A percentile compares a stretch with the other conserved stretches of the same genome.
Conservation (phyloP, 2,329 filamentous ascomycete species). For the Magnaporthiopsis rhizophila region DNA sequence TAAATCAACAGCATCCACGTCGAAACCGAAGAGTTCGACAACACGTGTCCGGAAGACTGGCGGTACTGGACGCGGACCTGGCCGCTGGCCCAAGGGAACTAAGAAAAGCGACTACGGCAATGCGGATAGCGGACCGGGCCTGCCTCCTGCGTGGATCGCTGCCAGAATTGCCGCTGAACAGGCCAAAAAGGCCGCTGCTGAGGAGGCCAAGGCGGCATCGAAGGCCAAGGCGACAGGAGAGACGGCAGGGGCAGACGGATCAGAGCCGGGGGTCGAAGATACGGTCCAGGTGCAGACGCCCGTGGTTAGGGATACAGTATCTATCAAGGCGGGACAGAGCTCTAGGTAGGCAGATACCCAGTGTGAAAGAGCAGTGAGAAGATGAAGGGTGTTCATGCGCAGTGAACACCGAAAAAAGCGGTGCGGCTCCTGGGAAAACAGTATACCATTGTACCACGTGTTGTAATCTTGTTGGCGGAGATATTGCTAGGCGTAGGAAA, state of each 20-base stretch:
- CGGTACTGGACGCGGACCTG: constrained; percentile 56
- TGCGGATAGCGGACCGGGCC: constrained; percentile 55
- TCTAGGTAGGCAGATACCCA: background rate
- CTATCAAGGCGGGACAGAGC: background rate
- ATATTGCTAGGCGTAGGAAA: background rate
- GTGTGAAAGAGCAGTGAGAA: background rate
- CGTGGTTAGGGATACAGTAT: constrained; percentile 14
- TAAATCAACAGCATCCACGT: constrained; percentile 26
- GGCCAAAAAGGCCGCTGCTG: constrained; percentile 14
- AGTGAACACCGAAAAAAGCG: background rate
- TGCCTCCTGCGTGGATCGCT: constrained; percentile 48
- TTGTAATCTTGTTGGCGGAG: background rate
- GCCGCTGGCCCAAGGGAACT: constrained; percentile 59
- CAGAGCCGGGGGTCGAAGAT: constrained; percentile 22
- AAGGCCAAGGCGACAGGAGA: background rate
- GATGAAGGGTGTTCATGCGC: background rate
- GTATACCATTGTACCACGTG: background rate
- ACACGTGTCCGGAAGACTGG: constrained; percentile 44
- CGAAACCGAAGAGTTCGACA: constrained; percentile 32
- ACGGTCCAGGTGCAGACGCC: constrained; percentile 30
- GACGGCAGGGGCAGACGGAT: background rate
- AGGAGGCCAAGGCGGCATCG: constrained; percentile 16
- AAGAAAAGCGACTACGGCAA: constrained; percentile 63
- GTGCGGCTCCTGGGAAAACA: background rate
- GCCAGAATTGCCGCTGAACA: constrained; percentile 19